Base-by-base conservation (phyloP, 2,329 filamentous ascomycete genomes). In the Tolypocladium tropicale region DNA sequence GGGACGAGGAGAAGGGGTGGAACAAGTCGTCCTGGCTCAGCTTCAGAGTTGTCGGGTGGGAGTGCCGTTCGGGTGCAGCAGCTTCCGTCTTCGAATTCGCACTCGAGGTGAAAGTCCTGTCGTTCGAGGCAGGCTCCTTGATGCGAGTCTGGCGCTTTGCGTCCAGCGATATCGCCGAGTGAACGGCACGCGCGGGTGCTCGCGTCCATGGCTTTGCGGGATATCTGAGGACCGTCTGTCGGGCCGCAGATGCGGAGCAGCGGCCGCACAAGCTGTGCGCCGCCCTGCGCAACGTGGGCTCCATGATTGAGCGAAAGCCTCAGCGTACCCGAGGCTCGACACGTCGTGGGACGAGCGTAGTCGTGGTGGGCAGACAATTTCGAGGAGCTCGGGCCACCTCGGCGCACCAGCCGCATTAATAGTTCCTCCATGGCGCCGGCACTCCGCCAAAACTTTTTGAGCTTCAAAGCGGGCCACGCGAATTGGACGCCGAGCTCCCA, bases 1-100 rank as follows among this genome's bases (percentile, higher is more conserved):
- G 94, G 16, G 94, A 99, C 61, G 86, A 80, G 37, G 90, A 89
- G 71, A 94, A 95, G 11, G 90, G 84, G 72, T 99, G 93, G 77
- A 97, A 99, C 56, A 99, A 85, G 68, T 96, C 88, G 73, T 95
- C 84, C 53, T 84, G 79, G 60, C 77, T 78, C 30, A 95, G 78
- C 51, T 65, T 67, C 28, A 68, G 58, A 21, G 62, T 61, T 10
- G 68, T 55, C 1, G 65, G 33, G 12, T 64, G 56, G 7, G 65
- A 53, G 12, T 56, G 56, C 28, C 23, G 63, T n/a, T 58, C 62
- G n/a, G 61, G 52, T 11, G 66, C 62, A 16, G 62, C 59, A 36
- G 68, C 67, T 56, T 70, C 68, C 2, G 64, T 63, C 14, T 61
- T 61, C 4, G 54, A 53, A 7, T 58, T 63, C 1, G 65, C 32